phyloP scores from a whole-genome alignment of 2,329 filamentous ascomycete genomes.

The Lachnellula subtilissima region DNA sequence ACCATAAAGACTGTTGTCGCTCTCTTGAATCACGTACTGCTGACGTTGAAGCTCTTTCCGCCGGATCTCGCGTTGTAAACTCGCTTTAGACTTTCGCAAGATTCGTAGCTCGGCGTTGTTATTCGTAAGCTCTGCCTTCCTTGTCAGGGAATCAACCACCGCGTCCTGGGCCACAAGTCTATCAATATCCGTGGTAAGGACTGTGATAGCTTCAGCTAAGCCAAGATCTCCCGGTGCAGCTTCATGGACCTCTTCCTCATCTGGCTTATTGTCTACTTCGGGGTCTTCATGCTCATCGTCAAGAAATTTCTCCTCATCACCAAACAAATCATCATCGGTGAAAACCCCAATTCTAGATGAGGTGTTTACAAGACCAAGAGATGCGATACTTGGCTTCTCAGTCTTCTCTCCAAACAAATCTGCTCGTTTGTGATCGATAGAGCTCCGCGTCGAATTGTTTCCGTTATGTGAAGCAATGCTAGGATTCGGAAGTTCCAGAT shows the following conservation, averaged over 20 bases:
- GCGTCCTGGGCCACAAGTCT: slow-evolving; percentile 81
- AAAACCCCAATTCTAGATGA: slow-evolving; percentile 89
- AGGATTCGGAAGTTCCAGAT: slow-evolving; percentile 37
- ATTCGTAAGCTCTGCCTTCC: slow-evolving; percentile 94
- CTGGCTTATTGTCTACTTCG: slow-evolving; percentile 49
- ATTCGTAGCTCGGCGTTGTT: slow-evolving; percentile 92
- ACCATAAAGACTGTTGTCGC: slow-evolving; percentile 93
- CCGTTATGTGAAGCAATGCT: slow-evolving; percentile 48
- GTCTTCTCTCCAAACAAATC: slow-evolving; percentile 42
- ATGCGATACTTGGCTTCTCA: slow-evolving; percentile 81
- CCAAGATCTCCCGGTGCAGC: slow-evolving; percentile 93
- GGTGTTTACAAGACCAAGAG: slow-evolving; percentile 82
- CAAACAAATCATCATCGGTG: slow-evolving; percentile 86
- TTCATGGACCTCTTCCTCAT: slow-evolving; percentile 82
- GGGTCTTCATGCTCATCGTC: slow-evolving; percentile 81
- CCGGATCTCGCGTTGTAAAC: slow-evolving; percentile 84
- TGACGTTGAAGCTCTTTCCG: slow-evolving; percentile 93
- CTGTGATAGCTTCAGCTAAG: slow-evolving; percentile 85
- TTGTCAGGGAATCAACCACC: slow-evolving; percentile 83
- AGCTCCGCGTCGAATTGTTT: slow-evolving; percentile 57
- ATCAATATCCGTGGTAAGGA: slow-evolving; percentile 85
- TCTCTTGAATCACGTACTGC: slow-evolving; percentile 96
- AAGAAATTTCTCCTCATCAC: slow-evolving; percentile 78
- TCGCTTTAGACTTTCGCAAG: slow-evolving; percentile 87
- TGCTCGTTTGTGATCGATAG: slow-evolving; percentile 50